Evolutionary conservation across 176 grass and related monocot species (phyloP), one percentile per base, ranked within the genome.

Genomic region (Pharus latifolius): DNA sequence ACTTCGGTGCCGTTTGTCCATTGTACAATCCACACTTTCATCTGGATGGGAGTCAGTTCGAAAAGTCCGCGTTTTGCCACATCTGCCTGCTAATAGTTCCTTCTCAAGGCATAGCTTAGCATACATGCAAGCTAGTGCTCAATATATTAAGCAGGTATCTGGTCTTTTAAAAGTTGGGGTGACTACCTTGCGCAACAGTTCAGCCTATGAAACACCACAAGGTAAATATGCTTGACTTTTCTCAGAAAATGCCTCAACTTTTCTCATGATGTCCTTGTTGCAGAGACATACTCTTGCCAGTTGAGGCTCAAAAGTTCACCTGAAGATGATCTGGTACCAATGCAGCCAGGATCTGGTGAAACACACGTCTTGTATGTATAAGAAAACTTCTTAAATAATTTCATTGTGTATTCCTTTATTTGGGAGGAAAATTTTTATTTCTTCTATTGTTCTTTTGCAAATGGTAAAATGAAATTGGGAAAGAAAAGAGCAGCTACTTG

Each of bases 321-420:
- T 72, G 95, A 99, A 40, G 87, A 88, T 73, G 84, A 86, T 7
- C 50, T 63, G 34, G 76, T 94, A 72, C 84, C 78, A 4, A 91
- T 99, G 95, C 95, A 99, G 63, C 84, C 95, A 67, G 95, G 95
- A 88, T 99, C 90, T 78, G 84, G 95, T 73, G 95, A 99, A 91
- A 88, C 95, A 35, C 95, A 91, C 44, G 76, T 99, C 60, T 99
- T 99, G 95, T 99, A 86, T 69, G 95, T 91, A 71, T 51, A 46
- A 53, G 56, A 73, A 65, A 80, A 23, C 58, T 56, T 57, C 49
- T 80, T 70, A 38, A 48, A 71, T 67, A 26, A 44, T 45, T 57
- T 63, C 7, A n/a, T n/a, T 38, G 8, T 9, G 35, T 38, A 38
- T 38, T 38, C 35, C 9, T 38, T 38, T 38, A 38, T 38, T 38